Evolutionary conservation across 345 rosid genomes (phyloP), one percentile per base, ranked within the genome.

Genomic region (Populus davidiana): DNA sequence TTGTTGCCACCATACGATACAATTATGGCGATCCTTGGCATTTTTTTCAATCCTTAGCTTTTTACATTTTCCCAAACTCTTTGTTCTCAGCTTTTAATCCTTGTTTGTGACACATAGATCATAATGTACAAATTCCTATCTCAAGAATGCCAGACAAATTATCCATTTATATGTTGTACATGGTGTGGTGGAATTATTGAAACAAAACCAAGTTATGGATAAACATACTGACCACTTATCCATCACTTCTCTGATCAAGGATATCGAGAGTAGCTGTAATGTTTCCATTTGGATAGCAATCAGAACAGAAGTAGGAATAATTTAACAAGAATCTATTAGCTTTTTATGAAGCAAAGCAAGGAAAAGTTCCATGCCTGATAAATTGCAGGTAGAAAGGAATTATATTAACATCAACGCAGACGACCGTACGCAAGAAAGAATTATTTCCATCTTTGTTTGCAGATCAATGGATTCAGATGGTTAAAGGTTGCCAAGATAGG

Each of bases 231-330:
- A 91, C 94, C 90, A 71, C 49, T 76, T 88, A 88, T 11, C 94
- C 90, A 75, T 88, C 88, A 23, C 10, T 20, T 41, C 74, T 77
- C 81, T 85, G 86, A 49, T 66, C 75, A 64, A 62, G 71, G 49
- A 88, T 81, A 71, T 91, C 91, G 2, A 89, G 86, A 49, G 86
- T 85, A 49, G 88, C 82, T 14, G 89, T 85, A 76, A 88, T 82
- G 74, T 87, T 83, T 59, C 94, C 92, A 5, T 72, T 75, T 8
- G 91, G 94, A 83, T 91, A 14, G 6, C 36, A 33, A 4, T 27
- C 38, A 29, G 36, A 27, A 17, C 16, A 65, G 8, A 16, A 14
- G 39, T 8, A 1, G 7, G 21, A 25, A 27, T 44, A n/a, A 71
- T 31, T 63, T 36, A 59, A 33, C 50, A 52, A 56, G 2, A 71